Base-by-base conservation (phyloP, 1,284 basidiomycete genomes). In the Ceratobasidium sp. region DNA sequence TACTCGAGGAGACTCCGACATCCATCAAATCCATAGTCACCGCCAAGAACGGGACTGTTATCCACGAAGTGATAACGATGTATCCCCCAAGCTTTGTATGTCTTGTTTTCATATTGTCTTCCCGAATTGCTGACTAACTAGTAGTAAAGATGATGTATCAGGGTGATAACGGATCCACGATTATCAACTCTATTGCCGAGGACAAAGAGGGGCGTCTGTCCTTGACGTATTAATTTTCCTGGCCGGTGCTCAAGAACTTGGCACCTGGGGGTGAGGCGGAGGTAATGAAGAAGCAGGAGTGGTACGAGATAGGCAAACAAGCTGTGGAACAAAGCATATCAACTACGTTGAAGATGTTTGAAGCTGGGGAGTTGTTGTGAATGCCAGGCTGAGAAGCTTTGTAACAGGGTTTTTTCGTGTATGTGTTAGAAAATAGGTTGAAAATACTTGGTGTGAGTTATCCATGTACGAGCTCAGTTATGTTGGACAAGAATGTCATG, bases 351-450 rank as follows among this genome's bases (percentile, higher is more conserved):
- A 52, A 76, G 50, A n/a, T 76, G 64, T 57, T 67, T 17, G 74
- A 67, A 64, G 74, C 52, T 52, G 74, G 64, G 3, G 59, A 76
- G 64, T 59, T 76, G 62, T 56, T 48, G 28, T 67, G 33, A 33
- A 33, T 33, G 33, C 33, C 4, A 33, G 46, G 20, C 2, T 52
- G 17, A n/a, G 50, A 52, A 52, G 4, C 6, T n/a, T 10, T 48
- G 46, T 48, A 48, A 17, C 46, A 33, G 33, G 33, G 33, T 1
- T 33, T 33, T 33, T 4, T 33, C 33, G 33, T 33, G 33, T 33
- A 33, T 33, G 33, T 33, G 33, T 33, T 33, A 33, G 1, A 33
- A 33, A 33, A 33, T 4, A 33, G 33, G 33, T 33, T 33, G 4
- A 33, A 33, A 33, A 33, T 33, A 33, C 33, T 33, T 33, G 33